A percentile compares a stretch with the other conserved stretches of the same genome.
These are phyloP conservation scores for Pyropia yezoensis DNA, from an alignment of 23 red algal genomes.

Conservation along the genomic window DNA sequence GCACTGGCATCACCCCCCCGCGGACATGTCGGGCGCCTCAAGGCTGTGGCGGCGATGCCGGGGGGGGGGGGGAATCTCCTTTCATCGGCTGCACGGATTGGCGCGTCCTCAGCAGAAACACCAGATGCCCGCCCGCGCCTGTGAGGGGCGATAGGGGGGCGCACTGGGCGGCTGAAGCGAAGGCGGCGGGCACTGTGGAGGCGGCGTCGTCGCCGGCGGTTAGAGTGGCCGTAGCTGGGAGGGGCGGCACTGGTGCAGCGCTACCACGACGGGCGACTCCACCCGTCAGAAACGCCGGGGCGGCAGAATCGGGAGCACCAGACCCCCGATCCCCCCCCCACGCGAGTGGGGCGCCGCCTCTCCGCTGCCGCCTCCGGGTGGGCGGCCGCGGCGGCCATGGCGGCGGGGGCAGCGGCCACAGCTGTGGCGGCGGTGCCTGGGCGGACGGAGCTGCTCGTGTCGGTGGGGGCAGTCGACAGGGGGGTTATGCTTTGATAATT, in stretches of 20 bases:
- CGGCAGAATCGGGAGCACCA: too few species aligned
- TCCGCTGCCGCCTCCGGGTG: not conserved
- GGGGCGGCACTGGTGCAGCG: too few species aligned
- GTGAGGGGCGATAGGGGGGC: too few species aligned
- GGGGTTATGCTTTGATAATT: slow-evolving; percentile 65
- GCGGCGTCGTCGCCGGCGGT: too few species aligned
- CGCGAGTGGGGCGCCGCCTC: slow-evolving; percentile 10
- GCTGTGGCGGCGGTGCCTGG: slow-evolving; percentile 16
- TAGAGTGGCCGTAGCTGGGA: too few species aligned
- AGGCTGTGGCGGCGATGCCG: slow-evolving; percentile 27
- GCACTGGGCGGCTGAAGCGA: too few species aligned
- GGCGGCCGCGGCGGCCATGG: slow-evolving; percentile 1
- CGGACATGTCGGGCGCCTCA: slow-evolving; percentile 34
- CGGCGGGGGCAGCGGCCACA: slow-evolving; percentile 14
- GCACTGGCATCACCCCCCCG: not conserved
- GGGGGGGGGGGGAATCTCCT: slow-evolving; percentile 9
- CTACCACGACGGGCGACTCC: too few species aligned
- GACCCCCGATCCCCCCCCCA: not conserved
- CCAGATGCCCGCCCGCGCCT: slow-evolving; percentile 1
- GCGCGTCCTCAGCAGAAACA: slow-evolving; percentile 30
- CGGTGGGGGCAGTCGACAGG: slow-evolving; percentile 55
- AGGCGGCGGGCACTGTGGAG: too few species aligned
- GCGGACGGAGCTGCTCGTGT: slow-evolving; percentile 6
- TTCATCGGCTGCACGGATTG: slow-evolving; percentile 35
- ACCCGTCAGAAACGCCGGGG: too few species aligned